Evolutionary conservation across 2,329 filamentous ascomycete species (phyloP).

Genomic region (Clarireedia homoeocarpa): DNA sequence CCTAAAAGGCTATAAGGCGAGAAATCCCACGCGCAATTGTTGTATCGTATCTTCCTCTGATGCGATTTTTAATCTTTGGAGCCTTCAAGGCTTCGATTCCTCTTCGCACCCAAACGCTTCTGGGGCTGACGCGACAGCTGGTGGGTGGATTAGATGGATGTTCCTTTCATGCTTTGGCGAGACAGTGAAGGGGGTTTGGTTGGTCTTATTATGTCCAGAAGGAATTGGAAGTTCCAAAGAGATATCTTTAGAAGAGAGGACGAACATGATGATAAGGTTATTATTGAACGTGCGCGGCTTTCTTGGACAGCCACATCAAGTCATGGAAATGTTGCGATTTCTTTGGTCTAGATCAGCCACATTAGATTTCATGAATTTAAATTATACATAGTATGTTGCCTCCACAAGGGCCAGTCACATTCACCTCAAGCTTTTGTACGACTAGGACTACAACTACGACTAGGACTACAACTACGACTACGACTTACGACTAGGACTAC

Average conservation of each 20-base stretch:
- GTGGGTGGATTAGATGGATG: slow-evolving; percentile 6
- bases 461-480: no score
- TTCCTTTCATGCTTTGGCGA: neutral
- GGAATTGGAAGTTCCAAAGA: neutral
- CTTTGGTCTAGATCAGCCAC: neutral
- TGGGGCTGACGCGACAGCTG: neutral
- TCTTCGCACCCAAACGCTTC: neutral
- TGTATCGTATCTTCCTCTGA: neutral
- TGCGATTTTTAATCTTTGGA: neutral
- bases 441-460: no score
- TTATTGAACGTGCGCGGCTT: neutral
- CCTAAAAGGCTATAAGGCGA: neutral
- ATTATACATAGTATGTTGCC: neutral
- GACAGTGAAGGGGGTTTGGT: neutral
- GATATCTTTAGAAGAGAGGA: neutral
- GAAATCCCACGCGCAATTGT: neutral
- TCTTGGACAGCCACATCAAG: no score
- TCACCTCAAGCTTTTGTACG: no score
- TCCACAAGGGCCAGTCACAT: no score
- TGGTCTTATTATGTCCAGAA: no score
- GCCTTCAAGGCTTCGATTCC: neutral
- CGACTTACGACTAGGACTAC: no score
- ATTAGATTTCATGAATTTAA: neutral
- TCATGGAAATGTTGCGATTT: neutral
- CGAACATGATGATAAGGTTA: neutral